These are phyloP conservation scores for Cicer arietinum DNA, from an alignment of 306 rosid species.

Conservation along the genomic window DNA sequence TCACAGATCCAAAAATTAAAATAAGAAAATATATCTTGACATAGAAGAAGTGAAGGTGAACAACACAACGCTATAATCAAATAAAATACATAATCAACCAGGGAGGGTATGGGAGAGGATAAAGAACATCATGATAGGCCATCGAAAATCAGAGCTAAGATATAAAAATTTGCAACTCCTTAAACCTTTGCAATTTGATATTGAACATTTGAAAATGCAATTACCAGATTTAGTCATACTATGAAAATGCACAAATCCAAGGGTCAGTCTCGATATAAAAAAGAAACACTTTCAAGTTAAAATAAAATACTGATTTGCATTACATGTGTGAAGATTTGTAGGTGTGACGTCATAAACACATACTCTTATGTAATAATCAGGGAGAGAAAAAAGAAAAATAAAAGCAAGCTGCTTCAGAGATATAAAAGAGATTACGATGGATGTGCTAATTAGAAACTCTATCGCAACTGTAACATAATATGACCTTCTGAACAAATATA, in stretches of 20 bases:
- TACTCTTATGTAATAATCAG: constrained; percentile 3
- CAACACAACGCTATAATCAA: constrained; percentile 17
- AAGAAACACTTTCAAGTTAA: constrained; percentile 2
- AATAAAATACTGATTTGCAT: constrained; percentile 19
- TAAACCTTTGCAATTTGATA: background rate
- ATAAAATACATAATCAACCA: constrained; percentile 19
- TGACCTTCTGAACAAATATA: constrained; percentile 64
- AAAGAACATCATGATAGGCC: background rate
- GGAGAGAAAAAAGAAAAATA: background rate
- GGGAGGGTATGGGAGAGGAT: constrained; percentile 6
- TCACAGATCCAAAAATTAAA: constrained; percentile 24
- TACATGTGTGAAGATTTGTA: constrained; percentile 26
- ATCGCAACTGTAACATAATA: constrained; percentile 30
- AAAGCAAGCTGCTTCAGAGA: constrained; percentile 19
- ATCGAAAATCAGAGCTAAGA: constrained; percentile 1
- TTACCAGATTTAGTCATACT: constrained; percentile 8
- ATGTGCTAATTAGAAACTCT: constrained; percentile 18
- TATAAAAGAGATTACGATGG: background rate
- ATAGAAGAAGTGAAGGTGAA: constrained; percentile 20
- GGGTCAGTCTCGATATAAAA: background rate
- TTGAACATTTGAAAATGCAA: constrained; percentile 22
- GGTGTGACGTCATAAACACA: background rate
- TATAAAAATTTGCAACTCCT: too few species aligned
- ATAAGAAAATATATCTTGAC: background rate
- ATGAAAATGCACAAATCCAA: background rate